A percentile compares a stretch with the other conserved stretches of the same genome.
Evolutionary conservation across 441 rosid genomes (phyloP).

Genomic region (Gossypium lobatum): DNA sequence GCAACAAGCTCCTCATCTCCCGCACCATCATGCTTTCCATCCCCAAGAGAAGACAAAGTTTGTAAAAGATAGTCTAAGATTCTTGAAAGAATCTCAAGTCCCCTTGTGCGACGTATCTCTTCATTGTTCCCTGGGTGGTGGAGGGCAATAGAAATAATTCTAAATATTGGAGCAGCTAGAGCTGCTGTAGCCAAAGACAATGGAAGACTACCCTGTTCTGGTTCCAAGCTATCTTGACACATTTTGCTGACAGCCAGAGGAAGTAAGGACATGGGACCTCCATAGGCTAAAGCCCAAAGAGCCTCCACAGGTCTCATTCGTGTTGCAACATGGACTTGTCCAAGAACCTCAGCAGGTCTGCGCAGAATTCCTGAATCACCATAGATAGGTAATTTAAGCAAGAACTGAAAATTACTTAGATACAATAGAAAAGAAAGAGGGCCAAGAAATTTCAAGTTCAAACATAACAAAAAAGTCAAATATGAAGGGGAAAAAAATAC

Average conservation of each 20-base stretch:
- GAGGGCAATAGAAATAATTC: conserved; percentile 75
- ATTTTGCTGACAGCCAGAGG: conserved; percentile 76
- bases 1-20: conserved; percentile 97
- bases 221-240: conserved; percentile 72
- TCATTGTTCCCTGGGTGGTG: conserved; percentile 90
- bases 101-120: conserved; percentile 69
- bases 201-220: conserved; percentile 52
- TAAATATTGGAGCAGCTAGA: conserved; percentile 89
- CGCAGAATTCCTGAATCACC: conserved; percentile 61
- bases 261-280: conserved; percentile 96
- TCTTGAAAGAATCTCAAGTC: conserved; percentile 91
- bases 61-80: conserved; percentile 81
- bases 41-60: conserved; percentile 65
- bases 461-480: not conserved
- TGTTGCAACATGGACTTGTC: conserved; percentile 94
- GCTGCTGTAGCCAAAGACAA: conserved; percentile 59
- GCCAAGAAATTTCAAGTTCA: not conserved
- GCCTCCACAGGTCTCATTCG: conserved; percentile 88
- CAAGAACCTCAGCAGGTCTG: conserved; percentile 98
- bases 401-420: conserved; percentile 1
- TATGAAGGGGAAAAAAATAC: not conserved
- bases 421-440: not conserved
- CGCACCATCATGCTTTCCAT: conserved; percentile 58
- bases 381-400: conserved; percentile 19
- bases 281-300: conserved; percentile 94